These are phyloP conservation scores for Auriscalpium microsporum DNA, from an alignment of 768 basidiomycete species.

Conservation along the genomic window DNA sequence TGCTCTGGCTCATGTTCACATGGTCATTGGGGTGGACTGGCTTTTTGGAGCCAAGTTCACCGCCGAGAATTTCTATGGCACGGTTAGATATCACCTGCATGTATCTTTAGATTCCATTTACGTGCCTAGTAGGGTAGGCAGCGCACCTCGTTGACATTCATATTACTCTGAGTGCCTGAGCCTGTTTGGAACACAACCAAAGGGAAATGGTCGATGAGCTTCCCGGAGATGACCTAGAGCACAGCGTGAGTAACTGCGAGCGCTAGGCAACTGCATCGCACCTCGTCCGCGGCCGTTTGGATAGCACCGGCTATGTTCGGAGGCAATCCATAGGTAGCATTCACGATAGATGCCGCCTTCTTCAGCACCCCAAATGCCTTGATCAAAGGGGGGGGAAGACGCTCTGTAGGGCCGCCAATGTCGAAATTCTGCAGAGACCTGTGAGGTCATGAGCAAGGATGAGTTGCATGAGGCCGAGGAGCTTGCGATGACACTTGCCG, in stretches of 20 bases:
- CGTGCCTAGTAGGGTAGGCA: not conserved
- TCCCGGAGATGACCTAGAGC: slow-evolving; percentile 88
- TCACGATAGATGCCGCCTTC: slow-evolving; percentile 91
- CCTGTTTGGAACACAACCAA: slow-evolving; percentile 99
- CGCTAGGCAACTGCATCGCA: slow-evolving; percentile 23
- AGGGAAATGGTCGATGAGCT: slow-evolving; percentile 92
- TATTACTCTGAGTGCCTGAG: slow-evolving; percentile 97
- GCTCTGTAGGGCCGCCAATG: slow-evolving; percentile 91
- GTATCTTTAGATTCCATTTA: not conserved
- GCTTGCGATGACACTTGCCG: slow-evolving; percentile 37
- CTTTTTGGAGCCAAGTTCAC: slow-evolving; percentile 89
- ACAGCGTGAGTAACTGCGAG: not conserved
- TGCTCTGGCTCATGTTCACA: slow-evolving; percentile 98
- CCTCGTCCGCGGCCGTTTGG: slow-evolving; percentile 89
- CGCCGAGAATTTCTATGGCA: slow-evolving; percentile 94
- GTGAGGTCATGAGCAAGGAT: not conserved
- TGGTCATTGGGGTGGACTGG: slow-evolving; percentile 99
- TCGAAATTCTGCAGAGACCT: slow-evolving; percentile 97
- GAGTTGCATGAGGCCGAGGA: not conserved
- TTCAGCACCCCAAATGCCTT: slow-evolving; percentile 97
- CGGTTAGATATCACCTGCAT: slow-evolving; percentile 91
- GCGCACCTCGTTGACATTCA: slow-evolving; percentile 90
- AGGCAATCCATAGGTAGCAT: slow-evolving; percentile 85
- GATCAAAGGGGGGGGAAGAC: slow-evolving; percentile 91
- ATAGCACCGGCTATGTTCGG: slow-evolving; percentile 83